Evolutionary conservation across 2,329 filamentous ascomycete species (phyloP), one percentile per base, ranked within the genome.

Genomic region (Zymoseptoria pseudotritici): DNA sequence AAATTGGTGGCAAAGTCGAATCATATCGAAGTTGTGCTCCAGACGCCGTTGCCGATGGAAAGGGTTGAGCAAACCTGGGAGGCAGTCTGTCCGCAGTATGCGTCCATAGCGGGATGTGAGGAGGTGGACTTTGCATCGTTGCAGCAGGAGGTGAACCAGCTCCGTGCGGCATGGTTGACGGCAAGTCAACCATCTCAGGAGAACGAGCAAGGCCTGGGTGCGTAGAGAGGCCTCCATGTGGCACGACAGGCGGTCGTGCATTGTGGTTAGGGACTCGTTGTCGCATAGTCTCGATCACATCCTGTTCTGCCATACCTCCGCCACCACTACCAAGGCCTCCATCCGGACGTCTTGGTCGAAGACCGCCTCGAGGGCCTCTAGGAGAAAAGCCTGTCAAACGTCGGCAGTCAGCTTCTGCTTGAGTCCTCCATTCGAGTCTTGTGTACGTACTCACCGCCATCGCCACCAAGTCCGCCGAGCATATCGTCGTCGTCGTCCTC

Each of bases 391-490:
- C 50, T 55, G 56, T 56, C 5, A 17, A 17, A n/a, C 13, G 36
- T 46, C 36, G 36, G 13, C 17, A 17, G 36, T 46, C 36, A 46
- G 36, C 17, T 6, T 13, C 36, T 46, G 17, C 13, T 46, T 11
- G 17, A 13, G 17, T 17, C 10, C 36, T 17, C 17, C 13, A 46
- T n/a, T 7, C 13, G 36, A 46, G 17, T n/a, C 17, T n/a, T 17
- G 4, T 22, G 36, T 65, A 65, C 63, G 56, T 62, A 64, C 62
- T 64, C 63, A 64, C 62, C 61, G 26, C 55, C 57, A 57, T 29
- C 55, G 54, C 59, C 61, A 56, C 56, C 56, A n/a, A 53, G 54
- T 17, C 60, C 61, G 50, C 58, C 64, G 11, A 63, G 57, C 58
- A 63, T 53, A 53, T 62, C 62, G 53, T 60, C 58, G 19, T 58